Base-by-base conservation (phyloP, 176 grass and related monocot species). In the Eragrostis curvula region DNA sequence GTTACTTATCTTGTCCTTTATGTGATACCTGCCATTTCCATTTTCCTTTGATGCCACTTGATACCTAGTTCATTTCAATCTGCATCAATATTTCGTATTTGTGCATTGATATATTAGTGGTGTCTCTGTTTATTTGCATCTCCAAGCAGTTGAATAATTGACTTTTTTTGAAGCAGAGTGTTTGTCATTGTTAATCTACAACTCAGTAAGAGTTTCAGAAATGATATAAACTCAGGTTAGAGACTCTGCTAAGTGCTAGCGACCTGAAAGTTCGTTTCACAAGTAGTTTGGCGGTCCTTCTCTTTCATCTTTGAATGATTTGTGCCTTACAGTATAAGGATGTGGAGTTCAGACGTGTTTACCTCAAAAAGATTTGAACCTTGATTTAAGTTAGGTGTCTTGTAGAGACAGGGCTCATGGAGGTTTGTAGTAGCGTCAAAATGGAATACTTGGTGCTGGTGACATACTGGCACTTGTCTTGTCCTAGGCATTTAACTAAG, bases 1-100 rank as follows among this genome's bases (percentile, higher is more conserved):
- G 95, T 98, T 42, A 52, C 24, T 81, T 84, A 83, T 25, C 40
- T 76, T 36, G 72, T 68, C 73, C 60, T 80, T 64, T 70, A 49
- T 68, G 43, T 60, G 60, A 73, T 84, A 79, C 46, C 49, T 15
- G 17, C 70, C 60, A 57, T 76, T 79, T 63, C 51, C 27, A 52
- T 70, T 64, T 78, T 28, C 40, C 20, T 64, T 10, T 65, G 44
- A 43, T 86, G 25, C 20, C 56, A 70, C 63, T 66, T 57, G 46
- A 76, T 53, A 76, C 70, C 30, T 63, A 18, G 32, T 53, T 20
- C 16, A 52, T 89, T 69, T 45, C 69, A 80, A 59, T 63, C 21
- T 32, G 32, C 15, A 60, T 11, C 17, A 16, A 68, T 68, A 29
- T 3, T 57, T 73, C 49, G 18, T 41, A 60, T 84, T 57, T 60